Evolutionary conservation across 75 land plant species (phyloP).

Genomic region (Picea sitchensis): DNA sequence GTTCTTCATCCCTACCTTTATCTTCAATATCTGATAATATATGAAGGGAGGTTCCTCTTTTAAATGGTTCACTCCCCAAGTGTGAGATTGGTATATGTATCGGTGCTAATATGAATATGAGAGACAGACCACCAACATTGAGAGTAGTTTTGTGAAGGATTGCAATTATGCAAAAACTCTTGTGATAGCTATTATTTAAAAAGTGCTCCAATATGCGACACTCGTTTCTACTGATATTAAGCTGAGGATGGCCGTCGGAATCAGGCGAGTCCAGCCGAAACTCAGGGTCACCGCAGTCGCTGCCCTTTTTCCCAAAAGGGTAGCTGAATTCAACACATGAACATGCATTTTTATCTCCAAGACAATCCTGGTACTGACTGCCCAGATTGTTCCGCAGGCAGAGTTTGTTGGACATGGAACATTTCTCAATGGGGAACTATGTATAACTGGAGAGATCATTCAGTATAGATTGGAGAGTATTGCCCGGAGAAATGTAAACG

Average conservation of each 20-base stretch:
- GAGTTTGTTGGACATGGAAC: no score
- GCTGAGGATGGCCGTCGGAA: neutral
- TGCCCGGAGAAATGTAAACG: no score
- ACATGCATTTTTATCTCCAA: neutral
- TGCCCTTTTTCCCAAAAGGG: neutral
- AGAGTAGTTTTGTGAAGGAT: neutral
- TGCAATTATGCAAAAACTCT: neutral
- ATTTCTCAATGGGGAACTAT: no score
- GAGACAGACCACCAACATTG: neutral
- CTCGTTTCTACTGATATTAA: neutral
- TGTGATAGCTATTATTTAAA: neutral
- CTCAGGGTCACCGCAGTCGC: conserved; percentile 1
- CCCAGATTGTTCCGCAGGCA: neutral
- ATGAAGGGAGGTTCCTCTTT: no score
- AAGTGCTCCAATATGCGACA: neutral
- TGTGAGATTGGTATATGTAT: neutral
- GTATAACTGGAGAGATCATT: no score
- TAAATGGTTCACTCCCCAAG: neutral
- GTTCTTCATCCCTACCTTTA: no score
- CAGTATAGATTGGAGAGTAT: no score
- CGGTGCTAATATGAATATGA: neutral
- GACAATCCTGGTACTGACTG: neutral
- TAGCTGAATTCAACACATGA: neutral
- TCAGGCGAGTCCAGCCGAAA: neutral
- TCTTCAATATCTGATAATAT: no score